Evolutionary conservation across 331 rosid species (phyloP).

Genomic region (Malus hybrid): DNA sequence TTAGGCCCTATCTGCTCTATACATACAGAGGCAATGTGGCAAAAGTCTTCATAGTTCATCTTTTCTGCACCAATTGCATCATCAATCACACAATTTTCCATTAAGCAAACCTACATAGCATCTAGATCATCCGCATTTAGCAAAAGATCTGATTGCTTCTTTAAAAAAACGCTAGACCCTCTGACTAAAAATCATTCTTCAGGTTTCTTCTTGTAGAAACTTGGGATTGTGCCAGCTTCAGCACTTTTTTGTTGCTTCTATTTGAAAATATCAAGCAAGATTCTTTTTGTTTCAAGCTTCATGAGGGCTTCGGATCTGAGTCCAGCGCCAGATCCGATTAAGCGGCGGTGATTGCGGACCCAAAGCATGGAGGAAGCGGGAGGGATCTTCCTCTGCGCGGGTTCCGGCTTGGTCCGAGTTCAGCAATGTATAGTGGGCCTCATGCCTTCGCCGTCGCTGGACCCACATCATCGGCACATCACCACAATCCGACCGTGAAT

Average conservation of each 20-base stretch:
- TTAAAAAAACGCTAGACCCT: constrained; percentile 87
- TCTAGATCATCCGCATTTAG: constrained; percentile 97
- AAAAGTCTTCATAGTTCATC: constrained; percentile 99
- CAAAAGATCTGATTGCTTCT: constrained; percentile 97
- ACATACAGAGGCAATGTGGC: constrained; percentile 98
- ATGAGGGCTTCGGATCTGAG: constrained; percentile 95
- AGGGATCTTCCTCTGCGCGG: constrained; percentile 70
- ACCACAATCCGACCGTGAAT: too few relatives aligned
- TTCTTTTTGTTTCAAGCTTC: constrained; percentile 96
- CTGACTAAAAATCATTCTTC: constrained; percentile 93
- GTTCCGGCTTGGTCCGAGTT: too few relatives aligned
- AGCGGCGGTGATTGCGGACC: constrained; percentile 90
- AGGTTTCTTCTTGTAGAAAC: constrained; percentile 99
- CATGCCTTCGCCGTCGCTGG: constrained; percentile 89
- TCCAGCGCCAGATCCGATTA: constrained; percentile 83
- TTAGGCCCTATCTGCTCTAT: constrained; percentile 96
- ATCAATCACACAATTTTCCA: constrained; percentile 96
- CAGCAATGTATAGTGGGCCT: too few relatives aligned
- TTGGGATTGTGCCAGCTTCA: constrained; percentile 88
- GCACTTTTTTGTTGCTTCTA: constrained; percentile 90
- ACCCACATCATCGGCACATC: too few relatives aligned
- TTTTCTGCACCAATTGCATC: constrained; percentile 97
- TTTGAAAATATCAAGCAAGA: constrained; percentile 92
- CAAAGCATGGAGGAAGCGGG: constrained; percentile 90
- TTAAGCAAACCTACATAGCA: constrained; percentile 94